These are phyloP conservation scores for Beauveria bassiana DNA, from an alignment of 2,329 filamentous ascomycete species.

Conservation along the genomic window DNA sequence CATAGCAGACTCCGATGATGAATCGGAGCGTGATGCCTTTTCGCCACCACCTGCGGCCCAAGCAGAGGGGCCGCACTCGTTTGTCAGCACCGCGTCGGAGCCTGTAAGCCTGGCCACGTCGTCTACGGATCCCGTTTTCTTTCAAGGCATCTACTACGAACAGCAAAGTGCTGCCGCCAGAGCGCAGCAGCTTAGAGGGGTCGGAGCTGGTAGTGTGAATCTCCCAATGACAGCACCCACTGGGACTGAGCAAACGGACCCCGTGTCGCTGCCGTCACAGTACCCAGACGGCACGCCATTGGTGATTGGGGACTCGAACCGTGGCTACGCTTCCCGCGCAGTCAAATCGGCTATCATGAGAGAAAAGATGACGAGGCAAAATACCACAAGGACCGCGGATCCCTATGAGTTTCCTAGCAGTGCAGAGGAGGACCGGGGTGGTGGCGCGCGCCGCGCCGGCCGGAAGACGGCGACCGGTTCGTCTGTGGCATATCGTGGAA, in stretches of 20 bases:
- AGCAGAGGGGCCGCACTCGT: neutral
- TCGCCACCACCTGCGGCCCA: conserved; percentile 14
- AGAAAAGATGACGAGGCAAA: conserved; percentile 9
- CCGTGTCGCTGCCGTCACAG: conserved; percentile 1
- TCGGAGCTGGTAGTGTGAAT: neutral
- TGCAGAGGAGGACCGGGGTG: conserved; percentile 20
- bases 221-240: neutral
- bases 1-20: conserved; percentile 35
- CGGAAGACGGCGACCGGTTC: neutral
- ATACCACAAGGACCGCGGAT: conserved; percentile 17
- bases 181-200: neutral
- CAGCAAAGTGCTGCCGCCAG: conserved; percentile 33
- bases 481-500: neutral
- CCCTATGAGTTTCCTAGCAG: conserved; percentile 40
- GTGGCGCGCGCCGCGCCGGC: neutral
- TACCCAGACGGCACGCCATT: conserved; percentile 14
- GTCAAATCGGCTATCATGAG: conserved; percentile 3
- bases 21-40: conserved; percentile 20
- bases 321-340: neutral
- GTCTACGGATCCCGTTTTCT: conserved; percentile 42
- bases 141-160: conserved; percentile 39
- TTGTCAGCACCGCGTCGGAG: neutral
- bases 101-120: conserved; percentile 21
- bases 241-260: conserved; percentile 7
- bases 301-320: neutral